Evolutionary conservation across 805 yeast genomes (phyloP).

Genomic region (Metschnikowia kofuensis): DNA sequence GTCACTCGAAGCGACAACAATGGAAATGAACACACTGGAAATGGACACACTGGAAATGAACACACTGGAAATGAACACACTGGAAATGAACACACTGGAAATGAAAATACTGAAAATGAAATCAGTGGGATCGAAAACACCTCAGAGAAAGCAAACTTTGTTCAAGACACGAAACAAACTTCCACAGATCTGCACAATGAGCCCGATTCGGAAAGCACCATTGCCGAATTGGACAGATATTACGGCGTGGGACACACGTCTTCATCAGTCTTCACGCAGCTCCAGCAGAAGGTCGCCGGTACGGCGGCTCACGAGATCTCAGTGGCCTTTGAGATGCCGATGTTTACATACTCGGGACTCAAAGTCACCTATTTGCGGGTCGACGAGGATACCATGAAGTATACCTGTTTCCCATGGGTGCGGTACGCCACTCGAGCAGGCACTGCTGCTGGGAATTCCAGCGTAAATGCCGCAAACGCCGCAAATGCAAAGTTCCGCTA

Average conservation of each 20-base stretch:
- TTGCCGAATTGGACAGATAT: constrained; percentile 22
- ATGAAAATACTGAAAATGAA: too few relatives aligned
- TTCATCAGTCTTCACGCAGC: constrained; percentile 23
- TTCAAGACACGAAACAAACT: too few relatives aligned
- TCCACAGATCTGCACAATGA: not conserved
- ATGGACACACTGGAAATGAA: too few relatives aligned
- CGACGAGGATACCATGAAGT: constrained; percentile 56
- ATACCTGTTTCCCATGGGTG: constrained; percentile 79
- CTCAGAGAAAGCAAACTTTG: too few relatives aligned
- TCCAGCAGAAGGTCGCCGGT: constrained; percentile 16
- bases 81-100: too few relatives aligned
- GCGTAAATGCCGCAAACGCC: not conserved
- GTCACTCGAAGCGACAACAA: too few relatives aligned
- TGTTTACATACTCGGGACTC: constrained; percentile 62
- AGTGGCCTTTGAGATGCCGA: constrained; percentile 36
- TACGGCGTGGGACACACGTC: constrained; percentile 38
- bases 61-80: too few relatives aligned
- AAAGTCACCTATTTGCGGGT: constrained; percentile 66
- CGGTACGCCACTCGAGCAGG: constrained; percentile 43
- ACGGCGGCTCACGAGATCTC: constrained; percentile 16
- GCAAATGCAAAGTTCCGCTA: constrained; percentile 13
- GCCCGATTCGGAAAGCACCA: constrained; percentile 5
- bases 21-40: too few relatives aligned
- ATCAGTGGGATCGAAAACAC: too few relatives aligned
- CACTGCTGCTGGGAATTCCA: not conserved